phyloP scores from a whole-genome alignment of 2,329 filamentous ascomycete genomes.

The Pseudogymnoascus sp. region DNA sequence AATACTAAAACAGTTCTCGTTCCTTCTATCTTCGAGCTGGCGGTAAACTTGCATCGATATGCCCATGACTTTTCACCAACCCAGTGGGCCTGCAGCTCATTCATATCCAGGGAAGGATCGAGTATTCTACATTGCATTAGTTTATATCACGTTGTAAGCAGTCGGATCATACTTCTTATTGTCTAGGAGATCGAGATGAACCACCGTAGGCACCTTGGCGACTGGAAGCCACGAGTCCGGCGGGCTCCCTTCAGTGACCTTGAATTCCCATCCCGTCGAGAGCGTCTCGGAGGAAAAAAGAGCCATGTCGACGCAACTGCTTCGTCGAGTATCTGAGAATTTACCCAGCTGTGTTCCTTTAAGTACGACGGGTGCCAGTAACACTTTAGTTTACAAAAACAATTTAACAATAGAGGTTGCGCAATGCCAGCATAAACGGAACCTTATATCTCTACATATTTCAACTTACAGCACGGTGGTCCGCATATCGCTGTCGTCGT shows the following conservation, averaged over 20 bases:
- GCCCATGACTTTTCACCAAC: constrained; percentile 40
- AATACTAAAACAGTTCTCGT: constrained; percentile 45
- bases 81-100: constrained; percentile 41
- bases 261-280: neutral
- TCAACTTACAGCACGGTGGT: neutral
- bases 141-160: neutral
- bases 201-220: constrained; percentile 7
- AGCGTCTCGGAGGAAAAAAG: neutral
- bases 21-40: constrained; percentile 16
- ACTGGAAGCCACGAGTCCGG: neutral
- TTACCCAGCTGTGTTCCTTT: neutral
- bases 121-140: constrained; percentile 26
- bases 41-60: constrained; percentile 23
- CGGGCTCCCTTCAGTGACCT: neutral
- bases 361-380: neutral
- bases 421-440: neutral
- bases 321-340: neutral
- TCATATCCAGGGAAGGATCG: constrained; percentile 42
- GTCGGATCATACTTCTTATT: neutral
- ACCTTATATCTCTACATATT: neutral
- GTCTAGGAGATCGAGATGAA: constrained; percentile 9
- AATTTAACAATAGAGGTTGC: neutral
- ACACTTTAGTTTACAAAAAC: neutral
- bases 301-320: neutral
- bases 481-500: neutral